Evolutionary conservation across 345 rosid genomes (phyloP).

Genomic region (Heritiera littoralis): DNA sequence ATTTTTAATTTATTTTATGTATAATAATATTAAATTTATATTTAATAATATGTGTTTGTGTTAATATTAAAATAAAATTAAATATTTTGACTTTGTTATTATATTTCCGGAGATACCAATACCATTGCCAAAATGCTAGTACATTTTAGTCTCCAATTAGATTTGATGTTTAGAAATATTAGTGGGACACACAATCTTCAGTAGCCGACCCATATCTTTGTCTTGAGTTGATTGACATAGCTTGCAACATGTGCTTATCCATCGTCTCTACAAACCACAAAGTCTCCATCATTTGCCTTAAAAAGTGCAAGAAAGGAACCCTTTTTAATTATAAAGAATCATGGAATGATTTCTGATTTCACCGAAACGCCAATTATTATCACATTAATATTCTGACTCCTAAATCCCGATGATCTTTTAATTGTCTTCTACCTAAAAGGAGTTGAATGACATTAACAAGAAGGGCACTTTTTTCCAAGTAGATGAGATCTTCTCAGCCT

Average conservation of each 20-base stretch:
- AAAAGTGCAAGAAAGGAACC: neutral
- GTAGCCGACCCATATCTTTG: neutral
- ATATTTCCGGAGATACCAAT: no score
- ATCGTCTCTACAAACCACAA: neutral
- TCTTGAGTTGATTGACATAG: neutral
- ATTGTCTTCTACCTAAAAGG: neutral
- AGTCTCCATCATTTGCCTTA: neutral
- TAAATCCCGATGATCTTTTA: neutral
- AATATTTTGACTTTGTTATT: no score
- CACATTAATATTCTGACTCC: neutral
- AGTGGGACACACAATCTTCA: neutral
- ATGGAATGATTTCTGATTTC: neutral
- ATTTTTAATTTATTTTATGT: no score
- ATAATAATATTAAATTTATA: no score
- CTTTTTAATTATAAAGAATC: neutral
- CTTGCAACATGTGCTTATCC: neutral
- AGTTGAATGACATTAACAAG: neutral
- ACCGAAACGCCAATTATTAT: neutral
- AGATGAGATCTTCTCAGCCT: neutral
- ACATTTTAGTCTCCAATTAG: neutral
- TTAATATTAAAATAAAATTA: no score
- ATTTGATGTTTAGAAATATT: neutral
- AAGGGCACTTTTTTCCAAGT: neutral
- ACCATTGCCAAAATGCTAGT: no score
- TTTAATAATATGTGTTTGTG: no score